These are phyloP conservation scores for Candida ascalaphidarum DNA, from an alignment of 805 yeast species.

Conservation along the genomic window DNA sequence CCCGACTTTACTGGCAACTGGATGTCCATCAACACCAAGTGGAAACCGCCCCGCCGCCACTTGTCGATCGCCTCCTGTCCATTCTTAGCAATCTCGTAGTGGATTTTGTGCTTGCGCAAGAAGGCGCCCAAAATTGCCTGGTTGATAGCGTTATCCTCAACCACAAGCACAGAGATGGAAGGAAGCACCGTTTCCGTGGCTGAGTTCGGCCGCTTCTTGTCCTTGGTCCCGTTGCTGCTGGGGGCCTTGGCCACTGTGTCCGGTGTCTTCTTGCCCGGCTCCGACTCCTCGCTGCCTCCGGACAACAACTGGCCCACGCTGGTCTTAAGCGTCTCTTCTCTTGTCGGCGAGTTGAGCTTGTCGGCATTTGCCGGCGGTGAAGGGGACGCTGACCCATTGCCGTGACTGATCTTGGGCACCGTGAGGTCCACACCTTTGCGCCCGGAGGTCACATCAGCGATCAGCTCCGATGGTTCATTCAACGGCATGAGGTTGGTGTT, in stretches of 20 bases:
- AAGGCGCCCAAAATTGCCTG: conserved; percentile 87
- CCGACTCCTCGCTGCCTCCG: too few relatives aligned
- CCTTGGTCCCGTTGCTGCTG: not conserved
- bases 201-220: conserved; percentile 12
- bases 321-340: too few relatives aligned
- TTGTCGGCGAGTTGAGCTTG: conserved; percentile 4
- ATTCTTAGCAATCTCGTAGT: conserved; percentile 79
- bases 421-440: not conserved
- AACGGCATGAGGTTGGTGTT: too few relatives aligned
- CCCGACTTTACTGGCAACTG: conserved; percentile 96
- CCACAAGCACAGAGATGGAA: conserved; percentile 82
- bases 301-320: too few relatives aligned
- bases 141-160: conserved; percentile 93
- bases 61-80: conserved; percentile 93
- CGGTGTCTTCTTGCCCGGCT: too few relatives aligned
- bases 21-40: conserved; percentile 92
- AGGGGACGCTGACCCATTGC: conserved; percentile 4
- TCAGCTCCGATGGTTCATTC: not conserved
- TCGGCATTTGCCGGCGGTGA: conserved; percentile 4
- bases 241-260: not conserved
- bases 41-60: conserved; percentile 94
- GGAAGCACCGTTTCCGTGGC: conserved; percentile 67
- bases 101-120: conserved; percentile 75
- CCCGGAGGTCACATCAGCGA: not conserved
- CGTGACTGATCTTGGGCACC: too few relatives aligned